phyloP scores from a whole-genome alignment of 768 basidiomycete species.

The Xerocomellus chrysenteron region DNA sequence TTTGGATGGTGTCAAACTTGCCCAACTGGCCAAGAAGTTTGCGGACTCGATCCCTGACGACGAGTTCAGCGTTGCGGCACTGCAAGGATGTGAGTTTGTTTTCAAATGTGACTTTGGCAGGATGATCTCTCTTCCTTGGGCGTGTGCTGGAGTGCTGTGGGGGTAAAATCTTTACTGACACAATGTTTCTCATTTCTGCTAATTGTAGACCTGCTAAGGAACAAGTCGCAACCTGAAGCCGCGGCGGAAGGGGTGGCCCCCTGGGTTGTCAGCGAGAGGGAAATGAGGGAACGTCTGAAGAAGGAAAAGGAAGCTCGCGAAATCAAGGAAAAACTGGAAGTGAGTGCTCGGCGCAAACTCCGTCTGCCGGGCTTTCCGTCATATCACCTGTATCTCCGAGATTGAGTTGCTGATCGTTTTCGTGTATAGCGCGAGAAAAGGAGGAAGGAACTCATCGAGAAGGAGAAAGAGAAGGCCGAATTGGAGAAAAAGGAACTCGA shows the following conservation, averaged over 20 bases:
- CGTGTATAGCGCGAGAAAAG: constrained; percentile 42
- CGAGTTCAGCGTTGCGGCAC: constrained; percentile 84
- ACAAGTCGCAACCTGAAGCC: constrained; percentile 78
- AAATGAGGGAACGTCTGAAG: constrained; percentile 69
- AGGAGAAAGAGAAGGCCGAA: constrained; percentile 60
- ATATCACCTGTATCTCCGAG: constrained; percentile 2
- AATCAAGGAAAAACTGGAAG: constrained; percentile 63
- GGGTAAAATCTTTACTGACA: constrained; percentile 28
- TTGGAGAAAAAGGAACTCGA: constrained; percentile 65
- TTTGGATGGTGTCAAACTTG: constrained; percentile 62
- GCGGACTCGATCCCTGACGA: constrained; percentile 81
- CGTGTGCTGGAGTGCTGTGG: constrained; percentile 21
- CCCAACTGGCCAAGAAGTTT: constrained; percentile 71
- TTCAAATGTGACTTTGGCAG: constrained; percentile 11
- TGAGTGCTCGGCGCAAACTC: constrained; percentile 38
- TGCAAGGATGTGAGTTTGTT: constrained; percentile 80
- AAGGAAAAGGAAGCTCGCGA: constrained; percentile 74
- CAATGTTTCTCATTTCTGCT: background rate
- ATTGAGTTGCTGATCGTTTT: constrained; percentile 7
- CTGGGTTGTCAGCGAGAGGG: constrained; percentile 77
- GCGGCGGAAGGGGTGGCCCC: constrained; percentile 64
- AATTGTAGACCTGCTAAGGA: constrained; percentile 67
- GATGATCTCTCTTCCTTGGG: constrained; percentile 17
- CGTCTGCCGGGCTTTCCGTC: constrained; percentile 19
- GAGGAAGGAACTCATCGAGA: constrained; percentile 42